A percentile compares a stretch with the other conserved stretches of the same genome.
phyloP scores from a whole-genome alignment of 2,329 filamentous ascomycete species.

The Colletotrichum incanum region DNA sequence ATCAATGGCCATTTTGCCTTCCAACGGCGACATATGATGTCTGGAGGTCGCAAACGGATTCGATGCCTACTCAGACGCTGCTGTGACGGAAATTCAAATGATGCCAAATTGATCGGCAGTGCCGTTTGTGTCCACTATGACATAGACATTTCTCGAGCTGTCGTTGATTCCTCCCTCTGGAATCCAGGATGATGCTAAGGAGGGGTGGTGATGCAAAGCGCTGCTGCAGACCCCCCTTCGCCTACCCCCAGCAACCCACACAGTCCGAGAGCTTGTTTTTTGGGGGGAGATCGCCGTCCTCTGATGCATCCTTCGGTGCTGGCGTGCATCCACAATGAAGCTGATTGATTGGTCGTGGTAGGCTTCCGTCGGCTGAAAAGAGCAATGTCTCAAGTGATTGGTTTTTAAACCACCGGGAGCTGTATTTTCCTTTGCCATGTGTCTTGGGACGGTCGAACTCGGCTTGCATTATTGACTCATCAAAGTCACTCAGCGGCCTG shows the following conservation, averaged over 20 bases:
- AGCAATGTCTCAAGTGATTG: conserved; percentile 34
- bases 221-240: conserved; percentile 13
- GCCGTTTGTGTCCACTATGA: conserved; percentile 2
- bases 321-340: conserved; percentile 8
- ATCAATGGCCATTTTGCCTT: conserved; percentile 4
- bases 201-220: conserved; percentile 36
- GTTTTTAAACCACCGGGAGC: conserved; percentile 2
- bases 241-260: neutral
- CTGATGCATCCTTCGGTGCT: conserved; percentile 40
- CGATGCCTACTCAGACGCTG: conserved; percentile 23
- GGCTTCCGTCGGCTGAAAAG: conserved; percentile 5
- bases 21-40: conserved; percentile 27
- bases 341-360: conserved; percentile 20
- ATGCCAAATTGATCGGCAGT: conserved; percentile 22
- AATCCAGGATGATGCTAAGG: neutral
- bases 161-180: neutral
- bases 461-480: conserved; percentile 25
- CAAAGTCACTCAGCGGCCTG: neutral
- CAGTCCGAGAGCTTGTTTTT: conserved; percentile 23
- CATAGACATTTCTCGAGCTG: neutral
- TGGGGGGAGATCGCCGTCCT: conserved; percentile 34
- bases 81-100: conserved; percentile 24
- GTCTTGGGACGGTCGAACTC: conserved; percentile 11
- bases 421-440: conserved; percentile 19
- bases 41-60: conserved; percentile 13